Conservation (phyloP, 768 basidiomycete species). For the Suillus decipiens region DNA sequence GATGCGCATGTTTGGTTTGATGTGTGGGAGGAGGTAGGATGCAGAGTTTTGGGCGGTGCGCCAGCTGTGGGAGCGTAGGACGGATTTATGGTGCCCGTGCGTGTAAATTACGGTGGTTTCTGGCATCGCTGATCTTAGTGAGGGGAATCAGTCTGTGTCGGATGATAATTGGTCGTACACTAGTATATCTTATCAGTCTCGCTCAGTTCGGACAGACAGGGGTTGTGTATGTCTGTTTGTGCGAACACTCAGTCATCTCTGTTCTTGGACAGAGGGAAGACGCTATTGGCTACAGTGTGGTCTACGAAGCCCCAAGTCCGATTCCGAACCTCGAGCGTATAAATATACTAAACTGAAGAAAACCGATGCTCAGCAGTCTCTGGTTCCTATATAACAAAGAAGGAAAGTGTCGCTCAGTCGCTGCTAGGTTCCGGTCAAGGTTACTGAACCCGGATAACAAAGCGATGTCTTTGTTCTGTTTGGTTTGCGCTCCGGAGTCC, state of each 20-base stretch:
- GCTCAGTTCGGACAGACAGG: background rate
- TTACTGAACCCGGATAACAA: background rate
- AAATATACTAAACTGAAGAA: background rate
- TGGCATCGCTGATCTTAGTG: constrained; percentile 8
- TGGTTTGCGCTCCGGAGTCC: background rate
- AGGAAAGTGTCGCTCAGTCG: background rate
- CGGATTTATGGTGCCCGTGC: constrained; percentile 34
- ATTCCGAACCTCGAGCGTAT: too few species aligned
- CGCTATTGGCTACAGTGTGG: too few species aligned
- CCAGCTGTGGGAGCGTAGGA: constrained; percentile 36
- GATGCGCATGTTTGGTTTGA: constrained; percentile 41
- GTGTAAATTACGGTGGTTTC: constrained; percentile 17
- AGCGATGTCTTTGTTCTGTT: background rate
- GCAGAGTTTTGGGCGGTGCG: constrained; percentile 46
- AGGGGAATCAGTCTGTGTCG: background rate
- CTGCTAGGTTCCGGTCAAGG: background rate
- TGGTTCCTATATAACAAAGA: background rate
- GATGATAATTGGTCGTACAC: background rate
- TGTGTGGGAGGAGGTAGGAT: constrained; percentile 38
- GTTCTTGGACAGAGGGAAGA: background rate
- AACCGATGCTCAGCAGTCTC: background rate
- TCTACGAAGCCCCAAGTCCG: too few species aligned
- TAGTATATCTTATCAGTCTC: background rate
- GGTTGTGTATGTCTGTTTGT: background rate
- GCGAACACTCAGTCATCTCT: background rate